Evolutionary conservation across 495 filamentous ascomycete species (phyloP), one percentile per base, ranked within the genome.

Genomic region (Tricharina praecox): DNA sequence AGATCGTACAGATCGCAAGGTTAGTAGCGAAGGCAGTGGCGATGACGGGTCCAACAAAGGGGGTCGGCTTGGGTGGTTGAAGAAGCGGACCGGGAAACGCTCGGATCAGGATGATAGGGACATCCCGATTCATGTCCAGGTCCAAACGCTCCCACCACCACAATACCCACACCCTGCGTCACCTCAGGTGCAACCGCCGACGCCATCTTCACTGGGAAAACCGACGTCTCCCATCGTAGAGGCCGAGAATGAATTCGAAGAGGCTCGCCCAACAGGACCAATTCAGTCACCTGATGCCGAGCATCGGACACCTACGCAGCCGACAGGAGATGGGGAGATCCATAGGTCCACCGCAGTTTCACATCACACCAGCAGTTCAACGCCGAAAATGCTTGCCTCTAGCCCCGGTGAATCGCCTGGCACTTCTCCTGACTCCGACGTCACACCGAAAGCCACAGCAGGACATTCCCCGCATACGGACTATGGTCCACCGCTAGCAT

Each of bases 11-110:
- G n/a, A n/a, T n/a, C n/a, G n/a, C 23, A 87, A 81, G 53, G 67
- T 65, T 33, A 51, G 51, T 38, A 63, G 60, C 4, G 63, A 62
- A 19, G 58, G 64, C 23, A 67, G 68, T 70, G 19, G 68, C 69
- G 11, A 76, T 78, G n/a, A 65, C 55, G 19, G 68, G 74, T 47
- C 60, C 64, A 30, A 53, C 58, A 26, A 53, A 54, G 42, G 53
- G 26, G 4, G 53, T 32, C 4, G 5, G 4, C 16, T 19, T 4
- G 39, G 39, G 5, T 43, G 39, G 39, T 43, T 43, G 10, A 37
- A 37, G 16, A 37, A 37, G 16, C 34, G 8, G 34, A 37, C 9
- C 15, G 7, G 18, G 34, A 37, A 37, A 18, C 4, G 18, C 34
- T 4, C 34, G 28, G 7, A 32, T 37, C 34, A 11, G 4, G 34